These are phyloP conservation scores for Macadamia integrifolia DNA, from an alignment of 164 flowering plant genomes.

Conservation along the genomic window DNA sequence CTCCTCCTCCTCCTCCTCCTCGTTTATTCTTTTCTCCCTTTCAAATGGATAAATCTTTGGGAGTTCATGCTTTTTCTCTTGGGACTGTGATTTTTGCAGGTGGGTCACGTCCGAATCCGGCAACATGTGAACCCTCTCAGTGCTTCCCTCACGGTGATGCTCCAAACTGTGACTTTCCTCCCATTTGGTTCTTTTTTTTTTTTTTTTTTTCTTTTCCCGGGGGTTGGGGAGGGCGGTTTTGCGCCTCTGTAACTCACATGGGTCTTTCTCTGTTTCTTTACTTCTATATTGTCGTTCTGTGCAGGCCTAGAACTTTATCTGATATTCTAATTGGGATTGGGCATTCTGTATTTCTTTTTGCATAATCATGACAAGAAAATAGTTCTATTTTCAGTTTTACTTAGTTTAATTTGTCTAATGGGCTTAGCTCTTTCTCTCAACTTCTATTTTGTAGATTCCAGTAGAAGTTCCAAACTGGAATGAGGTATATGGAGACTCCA, in stretches of 20 bases:
- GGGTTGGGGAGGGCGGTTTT: background rate
- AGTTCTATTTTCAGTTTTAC: background rate
- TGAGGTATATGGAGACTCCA: slow-evolving; percentile 49
- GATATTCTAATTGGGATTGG: background rate
- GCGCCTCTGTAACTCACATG: background rate
- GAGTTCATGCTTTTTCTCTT: too few relatives aligned
- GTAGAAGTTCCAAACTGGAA: slow-evolving; percentile 66
- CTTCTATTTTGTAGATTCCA: slow-evolving; percentile 37
- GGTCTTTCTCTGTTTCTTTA: background rate
- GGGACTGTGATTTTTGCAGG: slow-evolving; percentile 28
- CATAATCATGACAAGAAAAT: too few relatives aligned
- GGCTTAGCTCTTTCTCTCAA: background rate
- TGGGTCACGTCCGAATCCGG: slow-evolving; percentile 74
- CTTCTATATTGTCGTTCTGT: background rate
- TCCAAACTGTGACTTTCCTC: background rate
- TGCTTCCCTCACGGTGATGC: slow-evolving; percentile 44
- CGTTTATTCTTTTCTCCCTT: too few relatives aligned
- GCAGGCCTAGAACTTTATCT: too few relatives aligned
- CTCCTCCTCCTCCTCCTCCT: background rate
- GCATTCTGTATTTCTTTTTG: too few relatives aligned
- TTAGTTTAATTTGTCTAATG: background rate
- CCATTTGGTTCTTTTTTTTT: background rate
- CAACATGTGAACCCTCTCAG: slow-evolving; percentile 92
- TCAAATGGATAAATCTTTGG: too few relatives aligned
- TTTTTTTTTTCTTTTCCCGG: background rate